These are phyloP conservation scores for Lactarius pseudohatsudake DNA, from an alignment of 768 basidiomycete species.

Conservation along the genomic window DNA sequence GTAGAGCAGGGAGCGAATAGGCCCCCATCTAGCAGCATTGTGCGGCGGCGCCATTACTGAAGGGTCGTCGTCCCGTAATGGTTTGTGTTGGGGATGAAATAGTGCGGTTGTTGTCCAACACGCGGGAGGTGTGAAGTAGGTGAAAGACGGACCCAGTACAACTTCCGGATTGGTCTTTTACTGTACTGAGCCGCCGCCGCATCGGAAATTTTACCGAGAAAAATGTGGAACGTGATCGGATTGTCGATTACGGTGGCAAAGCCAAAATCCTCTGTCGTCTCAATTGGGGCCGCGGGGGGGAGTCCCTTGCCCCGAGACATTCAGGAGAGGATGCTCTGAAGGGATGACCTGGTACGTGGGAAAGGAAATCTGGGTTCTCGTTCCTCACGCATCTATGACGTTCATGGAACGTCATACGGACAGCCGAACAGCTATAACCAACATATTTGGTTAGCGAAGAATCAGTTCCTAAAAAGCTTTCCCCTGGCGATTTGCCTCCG, in stretches of 20 bases:
- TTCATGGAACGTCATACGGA: neutral
- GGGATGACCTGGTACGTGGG: neutral
- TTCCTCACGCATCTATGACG: neutral
- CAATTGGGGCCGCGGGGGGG: neutral
- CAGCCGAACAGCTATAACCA: neutral
- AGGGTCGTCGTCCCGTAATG: neutral
- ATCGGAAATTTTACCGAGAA: neutral
- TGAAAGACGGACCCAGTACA: neutral
- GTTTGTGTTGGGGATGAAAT: neutral
- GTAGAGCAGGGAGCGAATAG: constrained; percentile 51
- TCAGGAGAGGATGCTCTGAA: neutral
- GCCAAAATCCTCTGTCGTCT: neutral
- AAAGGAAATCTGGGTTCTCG: neutral
- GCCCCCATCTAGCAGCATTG: constrained; percentile 45
- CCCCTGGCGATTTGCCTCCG: too few relatives aligned
- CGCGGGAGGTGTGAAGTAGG: neutral
- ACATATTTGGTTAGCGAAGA: neutral
- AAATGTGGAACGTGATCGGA: neutral
- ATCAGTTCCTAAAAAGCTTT: neutral
- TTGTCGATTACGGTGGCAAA: neutral
- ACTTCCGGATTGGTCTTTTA: neutral
- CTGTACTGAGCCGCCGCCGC: neutral
- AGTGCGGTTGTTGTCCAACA: neutral
- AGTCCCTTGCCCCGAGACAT: neutral
- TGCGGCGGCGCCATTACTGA: neutral